Evolutionary conservation across 257 asterid genomes (phyloP).

Genomic region (Solanum appendiculatum): DNA sequence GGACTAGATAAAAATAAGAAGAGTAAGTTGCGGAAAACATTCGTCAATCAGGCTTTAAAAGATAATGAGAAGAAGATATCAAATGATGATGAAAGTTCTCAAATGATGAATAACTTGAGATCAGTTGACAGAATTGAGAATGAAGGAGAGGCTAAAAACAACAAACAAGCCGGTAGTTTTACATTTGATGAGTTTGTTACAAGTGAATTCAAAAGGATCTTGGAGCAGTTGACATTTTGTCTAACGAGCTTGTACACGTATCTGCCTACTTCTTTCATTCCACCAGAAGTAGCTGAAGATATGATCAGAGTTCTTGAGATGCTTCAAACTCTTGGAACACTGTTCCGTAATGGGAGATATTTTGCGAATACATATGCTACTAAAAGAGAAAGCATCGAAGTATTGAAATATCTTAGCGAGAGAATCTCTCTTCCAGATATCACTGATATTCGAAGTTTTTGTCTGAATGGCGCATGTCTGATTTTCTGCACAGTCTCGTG

Average conservation of each 20-base stretch:
- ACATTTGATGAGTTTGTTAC: constrained; percentile 34
- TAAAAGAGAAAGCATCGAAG: constrained; percentile 15
- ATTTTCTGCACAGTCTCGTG: constrained; percentile 38
- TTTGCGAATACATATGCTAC: neutral
- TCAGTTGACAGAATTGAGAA: neutral
- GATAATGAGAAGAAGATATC: constrained; percentile 4
- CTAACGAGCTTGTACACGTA: constrained; percentile 24
- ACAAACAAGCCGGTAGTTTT: neutral
- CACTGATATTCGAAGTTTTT: constrained; percentile 8
- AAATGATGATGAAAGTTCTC: neutral
- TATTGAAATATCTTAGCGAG: constrained; percentile 3
- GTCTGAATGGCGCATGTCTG: constrained; percentile 22
- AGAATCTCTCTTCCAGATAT: constrained; percentile 14
- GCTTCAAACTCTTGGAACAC: constrained; percentile 8
- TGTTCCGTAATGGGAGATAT: neutral
- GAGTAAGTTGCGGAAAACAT: constrained; percentile 8
- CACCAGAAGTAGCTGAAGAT: constrained; percentile 8
- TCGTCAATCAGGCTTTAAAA: neutral
- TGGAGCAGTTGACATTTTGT: constrained; percentile 2
- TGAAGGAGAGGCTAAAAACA: neutral
- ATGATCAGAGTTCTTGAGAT: constrained; percentile 12
- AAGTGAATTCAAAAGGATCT: neutral
- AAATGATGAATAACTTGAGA: neutral
- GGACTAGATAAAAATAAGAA: neutral
- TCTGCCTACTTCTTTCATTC: constrained; percentile 27